Evolutionary conservation across 306 rosid genomes (phyloP), one percentile per base, ranked within the genome.

Genomic region (Mucuna pruriens): DNA sequence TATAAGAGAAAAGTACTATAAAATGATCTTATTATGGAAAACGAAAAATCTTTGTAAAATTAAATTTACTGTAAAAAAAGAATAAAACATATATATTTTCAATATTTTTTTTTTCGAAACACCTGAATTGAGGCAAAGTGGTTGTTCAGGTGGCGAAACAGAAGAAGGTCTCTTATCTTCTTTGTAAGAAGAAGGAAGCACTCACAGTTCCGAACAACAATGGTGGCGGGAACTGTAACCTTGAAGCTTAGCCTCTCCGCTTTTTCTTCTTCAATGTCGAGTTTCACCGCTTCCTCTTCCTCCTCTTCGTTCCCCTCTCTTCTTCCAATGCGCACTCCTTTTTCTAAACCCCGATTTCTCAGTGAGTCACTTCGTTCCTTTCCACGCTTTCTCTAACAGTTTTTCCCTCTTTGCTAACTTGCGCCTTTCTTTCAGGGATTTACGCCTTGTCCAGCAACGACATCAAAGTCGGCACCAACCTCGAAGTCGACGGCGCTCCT

Each of bases 401-500:
- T 13, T 7, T 52, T 36, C 29, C 2, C 42, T 25, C 7, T 5
- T 71, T 4, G 15, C 66, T 72, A 36, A 80, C 34, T 1, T 36
- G 8, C 57, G 5, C 33, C 3, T 6, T 0, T 23, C 29, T 4
- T 76, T 38, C 94, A 95, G 99, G 58, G 83, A 82, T 95, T 85
- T 90, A 75, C 66, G 95, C 99, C 22, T 78, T 93, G 9, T 22
- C 98, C 31, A 95, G 99, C 84, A 95, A 95, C 44, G 99, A 95
- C 74, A 95, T 95, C 73, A 95, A 93, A 85, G 99, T 95, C 4
- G 99, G 99, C 63, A 23, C 83, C 74, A 92, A 79, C 86, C 15
- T 95, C 52, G 91, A 93, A 89, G 95, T 95, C 8, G 99, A 91
- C 17, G 97, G 99, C 78, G 86, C 97, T 87, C 99, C 99, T 69